Evolutionary conservation across 108 stramenopile genomes (phyloP).

Genomic region (Nitzschia inconspicua): DNA sequence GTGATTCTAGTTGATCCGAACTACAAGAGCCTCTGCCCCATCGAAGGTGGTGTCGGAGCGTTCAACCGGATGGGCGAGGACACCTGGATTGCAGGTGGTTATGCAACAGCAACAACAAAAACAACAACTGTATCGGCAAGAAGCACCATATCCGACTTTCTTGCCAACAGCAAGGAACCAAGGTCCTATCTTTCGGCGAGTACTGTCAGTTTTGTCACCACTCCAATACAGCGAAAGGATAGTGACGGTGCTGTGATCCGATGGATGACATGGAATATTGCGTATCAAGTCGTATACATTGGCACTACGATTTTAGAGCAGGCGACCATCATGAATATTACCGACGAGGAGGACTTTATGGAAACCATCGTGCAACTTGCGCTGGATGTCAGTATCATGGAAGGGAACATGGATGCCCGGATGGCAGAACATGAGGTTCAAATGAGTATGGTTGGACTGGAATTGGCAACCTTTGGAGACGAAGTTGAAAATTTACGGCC

Average conservation of each 20-base stretch:
- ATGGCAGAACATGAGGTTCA: background rate
- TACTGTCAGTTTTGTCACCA: background rate
- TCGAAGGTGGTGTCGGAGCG: background rate
- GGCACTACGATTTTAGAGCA: background rate
- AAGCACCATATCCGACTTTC: background rate
- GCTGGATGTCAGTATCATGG: slow-evolving; percentile 1
- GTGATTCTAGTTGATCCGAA: background rate
- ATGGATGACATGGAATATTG: slow-evolving; percentile 1
- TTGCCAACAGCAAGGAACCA: background rate
- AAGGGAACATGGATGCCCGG: background rate
- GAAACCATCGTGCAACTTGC: background rate
- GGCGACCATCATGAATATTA: background rate
- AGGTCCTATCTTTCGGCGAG: background rate
- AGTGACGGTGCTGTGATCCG: background rate
- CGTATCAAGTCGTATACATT: background rate
- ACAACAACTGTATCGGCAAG: background rate
- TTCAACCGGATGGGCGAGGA: too few relatives aligned
- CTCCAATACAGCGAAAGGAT: too few relatives aligned
- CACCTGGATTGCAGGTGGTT: too few relatives aligned
- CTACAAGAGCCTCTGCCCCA: background rate
- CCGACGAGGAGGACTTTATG: background rate
- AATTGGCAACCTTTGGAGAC: too few relatives aligned
- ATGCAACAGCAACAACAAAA: too few relatives aligned
- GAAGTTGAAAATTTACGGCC: background rate
- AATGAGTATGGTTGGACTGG: background rate